Conservation (phyloP, 768 basidiomycete genomes). For the Collybia nuda region DNA sequence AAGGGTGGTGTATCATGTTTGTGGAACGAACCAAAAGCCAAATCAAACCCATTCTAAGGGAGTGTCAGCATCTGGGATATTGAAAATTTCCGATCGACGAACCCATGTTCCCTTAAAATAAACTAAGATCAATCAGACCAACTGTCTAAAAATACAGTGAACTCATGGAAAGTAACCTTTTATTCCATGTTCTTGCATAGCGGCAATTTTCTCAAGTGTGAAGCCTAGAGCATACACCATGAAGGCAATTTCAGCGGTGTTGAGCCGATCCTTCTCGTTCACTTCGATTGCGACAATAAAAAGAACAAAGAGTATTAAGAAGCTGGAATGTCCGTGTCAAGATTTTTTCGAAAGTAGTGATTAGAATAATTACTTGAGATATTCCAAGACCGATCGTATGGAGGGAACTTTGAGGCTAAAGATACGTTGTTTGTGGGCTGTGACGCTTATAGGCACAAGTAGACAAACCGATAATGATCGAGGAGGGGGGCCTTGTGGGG, state of each 20-base stretch:
- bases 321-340: constrained; percentile 42
- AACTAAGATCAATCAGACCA: constrained; percentile 38
- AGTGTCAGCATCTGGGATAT: constrained; percentile 6
- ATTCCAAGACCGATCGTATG: constrained; percentile 88
- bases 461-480: constrained; percentile 85
- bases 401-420: constrained; percentile 88
- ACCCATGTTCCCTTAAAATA: constrained; percentile 89
- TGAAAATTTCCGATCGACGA: constrained; percentile 13
- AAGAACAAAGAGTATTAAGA: constrained; percentile 75
- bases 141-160: no score
- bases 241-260: constrained; percentile 67
- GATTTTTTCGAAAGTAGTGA: not conserved
- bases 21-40: constrained; percentile 70
- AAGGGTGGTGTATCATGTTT: not conserved
- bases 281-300: constrained; percentile 82
- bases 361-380: constrained; percentile 59
- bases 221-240: constrained; percentile 84
- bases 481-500: constrained; percentile 92
- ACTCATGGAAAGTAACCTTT: constrained; percentile 51
- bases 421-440: constrained; percentile 1
- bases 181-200: constrained; percentile 95
- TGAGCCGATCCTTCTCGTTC: constrained; percentile 60
- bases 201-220: constrained; percentile 87
- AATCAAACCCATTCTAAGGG: constrained; percentile 84
- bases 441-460: not conserved